Evolutionary conservation across 1,284 basidiomycete species (phyloP).

Genomic region (Leccinum subspadiceum): DNA sequence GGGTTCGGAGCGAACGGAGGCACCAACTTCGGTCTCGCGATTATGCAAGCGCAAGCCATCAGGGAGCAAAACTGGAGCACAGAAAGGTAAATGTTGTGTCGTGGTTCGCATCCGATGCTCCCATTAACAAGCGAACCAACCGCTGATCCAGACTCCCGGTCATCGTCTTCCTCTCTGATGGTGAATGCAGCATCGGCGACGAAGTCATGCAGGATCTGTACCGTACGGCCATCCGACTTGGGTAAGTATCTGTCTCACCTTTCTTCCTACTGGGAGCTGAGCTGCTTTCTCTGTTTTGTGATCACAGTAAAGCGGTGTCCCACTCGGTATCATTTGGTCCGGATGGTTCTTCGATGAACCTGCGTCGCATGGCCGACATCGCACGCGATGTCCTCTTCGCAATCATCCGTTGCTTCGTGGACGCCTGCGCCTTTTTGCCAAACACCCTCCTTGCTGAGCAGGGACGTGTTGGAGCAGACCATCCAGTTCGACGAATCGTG

Average conservation of each 20-base stretch:
- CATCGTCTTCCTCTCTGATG: slow-evolving; percentile 66
- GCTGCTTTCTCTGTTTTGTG: background rate
- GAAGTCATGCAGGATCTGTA: slow-evolving; percentile 45
- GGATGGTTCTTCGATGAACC: slow-evolving; percentile 27
- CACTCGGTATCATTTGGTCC: slow-evolving; percentile 44
- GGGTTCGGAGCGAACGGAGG: slow-evolving; percentile 35
- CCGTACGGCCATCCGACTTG: slow-evolving; percentile 44
- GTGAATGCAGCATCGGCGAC: slow-evolving; percentile 46
- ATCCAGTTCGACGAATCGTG: too few species aligned
- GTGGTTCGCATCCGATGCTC: background rate
- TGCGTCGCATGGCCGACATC: slow-evolving; percentile 54
- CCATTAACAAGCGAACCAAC: background rate
- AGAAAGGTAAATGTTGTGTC: slow-evolving; percentile 41
- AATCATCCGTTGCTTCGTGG: too few species aligned
- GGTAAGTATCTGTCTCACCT: slow-evolving; percentile 34
- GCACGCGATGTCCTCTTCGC: slow-evolving; percentile 38
- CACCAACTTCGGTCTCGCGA: slow-evolving; percentile 49
- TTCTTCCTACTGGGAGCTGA: background rate
- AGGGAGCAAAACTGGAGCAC: slow-evolving; percentile 54
- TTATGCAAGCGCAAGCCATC: slow-evolving; percentile 36
- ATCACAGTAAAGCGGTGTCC: slow-evolving; percentile 45
- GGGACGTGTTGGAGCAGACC: too few species aligned
- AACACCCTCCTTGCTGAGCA: too few species aligned
- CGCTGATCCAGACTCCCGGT: slow-evolving; percentile 45
- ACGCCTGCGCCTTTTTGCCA: too few species aligned